phyloP scores from a whole-genome alignment of 148 eudicot species.

The Vaccinium darrowii region DNA sequence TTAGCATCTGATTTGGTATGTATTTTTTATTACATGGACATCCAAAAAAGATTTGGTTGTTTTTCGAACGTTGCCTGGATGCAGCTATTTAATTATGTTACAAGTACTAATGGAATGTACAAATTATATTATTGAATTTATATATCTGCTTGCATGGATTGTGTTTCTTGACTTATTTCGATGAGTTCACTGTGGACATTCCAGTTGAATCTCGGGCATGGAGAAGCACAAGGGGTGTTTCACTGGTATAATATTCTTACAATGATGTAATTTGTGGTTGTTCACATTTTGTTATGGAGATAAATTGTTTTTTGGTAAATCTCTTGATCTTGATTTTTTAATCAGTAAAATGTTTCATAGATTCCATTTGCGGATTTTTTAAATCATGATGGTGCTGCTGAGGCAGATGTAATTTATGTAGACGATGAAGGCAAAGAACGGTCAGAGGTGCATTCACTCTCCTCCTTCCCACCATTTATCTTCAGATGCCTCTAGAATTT shows the following conservation, averaged over 20 bases:
- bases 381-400: constrained; percentile 66
- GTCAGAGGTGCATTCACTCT: constrained; percentile 51
- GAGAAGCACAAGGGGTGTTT: constrained; percentile 68
- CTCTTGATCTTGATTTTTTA: neutral
- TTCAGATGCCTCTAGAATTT: neutral
- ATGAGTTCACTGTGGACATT: constrained; percentile 20
- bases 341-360: constrained; percentile 30
- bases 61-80: neutral
- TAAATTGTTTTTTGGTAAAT: neutral
- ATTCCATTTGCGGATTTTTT: constrained; percentile 92
- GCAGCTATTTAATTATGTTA: neutral
- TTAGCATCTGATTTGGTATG: neutral
- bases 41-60: no score
- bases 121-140: neutral
- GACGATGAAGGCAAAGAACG: constrained; percentile 41
- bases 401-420: constrained; percentile 49
- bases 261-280: neutral
- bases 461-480: neutral
- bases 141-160: neutral
- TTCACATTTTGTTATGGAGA: neutral
- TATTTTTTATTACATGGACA: no score
- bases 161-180: neutral
- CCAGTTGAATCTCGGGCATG: constrained; percentile 91
- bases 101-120: neutral
- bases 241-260: constrained; percentile 48